These are phyloP conservation scores for Cyclocybe cylindracea DNA, from an alignment of 768 basidiomycete species.

Conservation along the genomic window DNA sequence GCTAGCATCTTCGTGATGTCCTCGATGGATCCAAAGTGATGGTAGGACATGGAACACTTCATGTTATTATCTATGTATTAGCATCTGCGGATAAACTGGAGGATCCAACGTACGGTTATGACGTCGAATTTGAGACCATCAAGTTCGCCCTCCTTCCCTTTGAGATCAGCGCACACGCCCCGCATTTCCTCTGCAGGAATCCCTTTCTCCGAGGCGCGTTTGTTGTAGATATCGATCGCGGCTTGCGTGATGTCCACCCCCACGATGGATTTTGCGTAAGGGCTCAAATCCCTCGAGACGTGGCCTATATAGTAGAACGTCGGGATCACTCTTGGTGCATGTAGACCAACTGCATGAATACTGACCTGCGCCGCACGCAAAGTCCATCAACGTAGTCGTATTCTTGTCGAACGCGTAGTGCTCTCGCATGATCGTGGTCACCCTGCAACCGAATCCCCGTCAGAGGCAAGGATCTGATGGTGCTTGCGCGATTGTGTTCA, in stretches of 20 bases:
- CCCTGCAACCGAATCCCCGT: conserved; percentile 16
- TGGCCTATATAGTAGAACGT: conserved; percentile 42
- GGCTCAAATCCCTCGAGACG: conserved; percentile 60
- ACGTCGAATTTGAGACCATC: conserved; percentile 65
- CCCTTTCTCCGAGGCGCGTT: conserved; percentile 57
- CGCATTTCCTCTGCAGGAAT: conserved; percentile 66
- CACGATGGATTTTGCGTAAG: conserved; percentile 60
- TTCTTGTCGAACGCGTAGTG: conserved; percentile 54
- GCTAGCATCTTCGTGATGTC: conserved; percentile 48
- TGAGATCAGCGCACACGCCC: conserved; percentile 54
- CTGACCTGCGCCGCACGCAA: conserved; percentile 71
- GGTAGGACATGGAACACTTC: conserved; percentile 65
- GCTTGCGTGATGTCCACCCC: conserved; percentile 78
- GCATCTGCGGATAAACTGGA: no score
- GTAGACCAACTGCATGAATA: not conserved
- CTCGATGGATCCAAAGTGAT: conserved; percentile 56
- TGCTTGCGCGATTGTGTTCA: not conserved
- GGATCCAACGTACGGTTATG: conserved; percentile 52
- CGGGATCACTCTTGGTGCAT: not conserved
- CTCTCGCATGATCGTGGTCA: conserved; percentile 35
- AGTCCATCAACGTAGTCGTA: conserved; percentile 65
- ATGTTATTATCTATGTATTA: no score
- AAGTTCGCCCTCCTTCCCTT: conserved; percentile 48
- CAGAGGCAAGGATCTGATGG: not conserved
- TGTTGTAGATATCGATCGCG: conserved; percentile 69